These are phyloP conservation scores for Colletotrichum camelliae DNA, from an alignment of 2,329 filamentous ascomycete species.

Conservation along the genomic window DNA sequence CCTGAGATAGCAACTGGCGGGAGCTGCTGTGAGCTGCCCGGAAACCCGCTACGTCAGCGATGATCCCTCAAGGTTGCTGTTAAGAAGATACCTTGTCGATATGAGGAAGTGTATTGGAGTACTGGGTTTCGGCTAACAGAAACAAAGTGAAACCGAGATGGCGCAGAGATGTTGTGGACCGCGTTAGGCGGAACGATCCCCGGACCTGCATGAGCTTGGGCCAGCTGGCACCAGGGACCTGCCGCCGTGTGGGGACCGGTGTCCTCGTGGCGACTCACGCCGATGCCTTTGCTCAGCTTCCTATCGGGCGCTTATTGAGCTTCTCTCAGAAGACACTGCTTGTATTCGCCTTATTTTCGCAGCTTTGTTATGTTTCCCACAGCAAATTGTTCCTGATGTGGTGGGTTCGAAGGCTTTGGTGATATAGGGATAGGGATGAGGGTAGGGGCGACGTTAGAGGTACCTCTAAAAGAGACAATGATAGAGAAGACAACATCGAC, in stretches of 20 bases:
- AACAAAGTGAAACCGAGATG: background rate
- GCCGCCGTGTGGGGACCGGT: background rate
- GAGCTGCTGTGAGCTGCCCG: background rate
- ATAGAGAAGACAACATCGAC: no score
- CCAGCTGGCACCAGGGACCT: background rate
- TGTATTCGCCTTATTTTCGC: no score
- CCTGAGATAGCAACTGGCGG: slow-evolving; percentile 4
- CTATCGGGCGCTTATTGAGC: background rate
- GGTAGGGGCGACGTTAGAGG: no score
- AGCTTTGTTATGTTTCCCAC: no score
- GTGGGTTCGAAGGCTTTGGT: no score
- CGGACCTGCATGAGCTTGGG: slow-evolving; percentile 10
- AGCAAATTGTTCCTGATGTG: no score
- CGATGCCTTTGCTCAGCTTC: background rate
- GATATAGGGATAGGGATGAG: no score
- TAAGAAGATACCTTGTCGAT: background rate
- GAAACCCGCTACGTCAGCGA: slow-evolving; percentile 18
- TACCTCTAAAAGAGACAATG: no score
- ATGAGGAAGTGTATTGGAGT: rapidly evolving
- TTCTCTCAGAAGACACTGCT: no score
- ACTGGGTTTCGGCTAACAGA: background rate
- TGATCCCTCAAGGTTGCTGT: slow-evolving; percentile 9
- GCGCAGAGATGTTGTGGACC: slow-evolving; percentile 2
- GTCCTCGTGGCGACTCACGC: background rate
- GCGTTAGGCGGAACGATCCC: slow-evolving; percentile 5